Evolutionary conservation across 257 asterid species (phyloP).

Genomic region (Solanum ossicruentum): DNA sequence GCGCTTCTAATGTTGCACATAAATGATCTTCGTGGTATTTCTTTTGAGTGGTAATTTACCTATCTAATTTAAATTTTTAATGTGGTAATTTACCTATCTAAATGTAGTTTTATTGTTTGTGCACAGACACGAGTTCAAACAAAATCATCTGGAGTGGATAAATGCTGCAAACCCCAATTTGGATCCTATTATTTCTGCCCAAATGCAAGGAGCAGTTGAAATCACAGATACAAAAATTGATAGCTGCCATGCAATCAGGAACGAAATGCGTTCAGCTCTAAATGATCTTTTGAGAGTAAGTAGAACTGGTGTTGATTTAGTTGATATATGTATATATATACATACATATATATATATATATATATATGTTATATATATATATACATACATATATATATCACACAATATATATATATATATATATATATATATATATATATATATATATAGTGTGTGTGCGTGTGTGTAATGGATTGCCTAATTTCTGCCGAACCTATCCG

Average conservation of each 20-base stretch:
- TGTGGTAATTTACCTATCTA: neutral
- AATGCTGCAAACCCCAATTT: slow-evolving; percentile 48
- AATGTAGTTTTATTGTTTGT: neutral
- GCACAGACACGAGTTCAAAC: slow-evolving; percentile 70
- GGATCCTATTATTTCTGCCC: slow-evolving; percentile 54
- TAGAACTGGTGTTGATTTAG: neutral
- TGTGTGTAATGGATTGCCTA: neutral
- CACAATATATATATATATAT: too few species aligned
- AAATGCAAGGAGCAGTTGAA: slow-evolving; percentile 24
- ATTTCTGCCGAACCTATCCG: neutral
- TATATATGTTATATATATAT: too few species aligned
- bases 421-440: too few species aligned
- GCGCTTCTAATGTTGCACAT: neutral
- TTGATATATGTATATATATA: too few species aligned
- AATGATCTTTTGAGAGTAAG: slow-evolving; percentile 67
- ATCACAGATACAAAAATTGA: slow-evolving; percentile 47
- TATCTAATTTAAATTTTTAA: neutral
- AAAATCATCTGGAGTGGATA: slow-evolving; percentile 74
- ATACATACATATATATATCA: too few species aligned
- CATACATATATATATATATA: too few species aligned
- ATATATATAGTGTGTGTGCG: neutral
- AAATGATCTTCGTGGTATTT: neutral
- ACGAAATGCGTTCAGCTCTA: slow-evolving; percentile 67
- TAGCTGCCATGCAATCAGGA: slow-evolving; percentile 47
- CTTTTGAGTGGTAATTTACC: neutral